Base-by-base conservation (phyloP, 1,139 yeast species). In the Saccharomycopsis hybrid region DNA sequence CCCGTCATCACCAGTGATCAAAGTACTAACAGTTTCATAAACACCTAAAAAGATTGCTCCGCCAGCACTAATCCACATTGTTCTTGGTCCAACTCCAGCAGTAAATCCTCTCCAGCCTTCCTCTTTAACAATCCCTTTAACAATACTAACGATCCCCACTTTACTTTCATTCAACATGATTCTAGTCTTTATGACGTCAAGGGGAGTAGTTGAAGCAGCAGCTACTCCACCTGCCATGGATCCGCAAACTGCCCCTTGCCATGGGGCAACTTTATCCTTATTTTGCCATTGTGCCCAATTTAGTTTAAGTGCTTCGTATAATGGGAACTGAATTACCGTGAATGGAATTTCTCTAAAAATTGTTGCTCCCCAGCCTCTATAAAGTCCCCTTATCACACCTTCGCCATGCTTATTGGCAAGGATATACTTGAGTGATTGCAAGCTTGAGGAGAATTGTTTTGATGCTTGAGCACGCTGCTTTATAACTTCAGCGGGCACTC, bases 1-100 rank as follows among this genome's bases (percentile, higher is more conserved):
- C 1, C 13, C 13, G n/a, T 40, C 43, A 27, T 28, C 18, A 18
- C 25, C 39, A 30, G 35, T 35, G 4, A 43, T 33, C 9, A 43
- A 25, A 13, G 33, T 43, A 52, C 72, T 79, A 3, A 84, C 90
- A 28, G 83, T 67, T 65, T 92, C 98, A 62, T 92, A 92, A 53
- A 88, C 87, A 2, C 99, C 99, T 52, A 92, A 72, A 69, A 94
- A 92, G 37, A 94, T 88, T 32, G 97, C 96, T 25, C 99, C 99
- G 13, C 99, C 99, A 3, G 95, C 94, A 69, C 95, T 83, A 54
- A 92, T 92, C 98, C 98, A 92, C 78, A 86, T 76, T 0, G 97
- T 89, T 63, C 98, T 74, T 2, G 98, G 97, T 0, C 95, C 97
- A 40, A 90, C 75, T 3, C 98, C 98, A 48, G 77, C 77, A 62